Percentiles rank a stretch among this genome's conserved stretches.
These are phyloP conservation scores for Nasturtium officinale DNA, from an alignment of 345 rosid genomes.

Conservation along the genomic window DNA sequence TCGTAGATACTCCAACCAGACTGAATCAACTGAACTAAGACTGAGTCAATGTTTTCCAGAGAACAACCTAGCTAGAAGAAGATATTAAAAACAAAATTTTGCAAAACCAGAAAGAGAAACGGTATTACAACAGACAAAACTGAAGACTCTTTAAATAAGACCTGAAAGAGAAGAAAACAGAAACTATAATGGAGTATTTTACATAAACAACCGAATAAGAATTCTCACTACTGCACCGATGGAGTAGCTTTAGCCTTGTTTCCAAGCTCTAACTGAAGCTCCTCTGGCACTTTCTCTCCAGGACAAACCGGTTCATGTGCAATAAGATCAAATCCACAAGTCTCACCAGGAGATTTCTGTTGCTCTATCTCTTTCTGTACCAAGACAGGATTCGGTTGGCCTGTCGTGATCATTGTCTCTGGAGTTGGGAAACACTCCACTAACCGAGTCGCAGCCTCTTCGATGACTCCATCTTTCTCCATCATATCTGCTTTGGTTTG, in stretches of 20 bases:
- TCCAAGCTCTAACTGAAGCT: slow-evolving; percentile 43
- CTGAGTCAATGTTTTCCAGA: background rate
- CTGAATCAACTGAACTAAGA: background rate
- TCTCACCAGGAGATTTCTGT: background rate
- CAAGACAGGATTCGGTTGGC: no score
- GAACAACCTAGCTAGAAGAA: background rate
- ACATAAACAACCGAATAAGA: background rate
- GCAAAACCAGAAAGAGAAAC: background rate
- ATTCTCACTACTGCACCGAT: slow-evolving; percentile 16
- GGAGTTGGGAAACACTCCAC: no score
- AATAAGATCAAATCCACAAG: slow-evolving; percentile 40
- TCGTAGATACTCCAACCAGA: background rate
- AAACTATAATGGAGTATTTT: background rate
- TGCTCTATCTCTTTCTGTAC: no score
- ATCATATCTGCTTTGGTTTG: no score
- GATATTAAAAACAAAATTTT: background rate
- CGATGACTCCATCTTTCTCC: no score
- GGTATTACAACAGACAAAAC: background rate
- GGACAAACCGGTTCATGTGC: slow-evolving; percentile 31
- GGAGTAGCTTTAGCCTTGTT: slow-evolving; percentile 34
- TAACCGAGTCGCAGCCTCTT: no score
- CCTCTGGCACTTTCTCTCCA: slow-evolving; percentile 37
- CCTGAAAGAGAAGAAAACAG: background rate
- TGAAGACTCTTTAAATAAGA: background rate
- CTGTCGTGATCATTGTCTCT: no score